Evolutionary conservation across 352 stramenopile species (phyloP).

Genomic region (Globisporangium orthogonon): DNA sequence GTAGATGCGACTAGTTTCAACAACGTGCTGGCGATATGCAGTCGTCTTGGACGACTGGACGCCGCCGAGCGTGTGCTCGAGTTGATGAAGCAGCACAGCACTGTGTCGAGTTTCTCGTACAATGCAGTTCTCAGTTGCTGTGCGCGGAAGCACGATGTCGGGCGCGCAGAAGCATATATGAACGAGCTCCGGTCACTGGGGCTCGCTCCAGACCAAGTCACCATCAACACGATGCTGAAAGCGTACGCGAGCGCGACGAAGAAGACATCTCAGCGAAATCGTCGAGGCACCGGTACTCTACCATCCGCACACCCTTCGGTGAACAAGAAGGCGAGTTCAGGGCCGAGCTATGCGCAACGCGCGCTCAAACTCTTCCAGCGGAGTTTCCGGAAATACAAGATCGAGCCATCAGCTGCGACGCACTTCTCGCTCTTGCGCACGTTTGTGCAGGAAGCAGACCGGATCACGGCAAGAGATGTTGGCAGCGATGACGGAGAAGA

Average conservation of each 20-base stretch:
- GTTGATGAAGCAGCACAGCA: slow-evolving; percentile 25
- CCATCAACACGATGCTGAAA: slow-evolving; percentile 53
- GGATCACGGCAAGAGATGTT: background rate
- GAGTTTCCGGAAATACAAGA: slow-evolving; percentile 2
- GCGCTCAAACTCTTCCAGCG: slow-evolving; percentile 18
- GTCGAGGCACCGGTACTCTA: too few relatives aligned
- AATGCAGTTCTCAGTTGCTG: slow-evolving; percentile 45
- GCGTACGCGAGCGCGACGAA: slow-evolving; percentile 16
- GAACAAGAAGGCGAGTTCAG: background rate
- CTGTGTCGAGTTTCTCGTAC: slow-evolving; percentile 18
- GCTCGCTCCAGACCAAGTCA: slow-evolving; percentile 28
- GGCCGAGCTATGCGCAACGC: slow-evolving; percentile 19
- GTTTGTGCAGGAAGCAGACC: slow-evolving; percentile 38
- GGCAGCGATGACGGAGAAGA: slow-evolving; percentile 12
- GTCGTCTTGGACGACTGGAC: slow-evolving; percentile 21
- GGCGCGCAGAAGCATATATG: slow-evolving; percentile 23
- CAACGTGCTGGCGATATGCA: slow-evolving; percentile 28
- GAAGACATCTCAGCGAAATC: background rate
- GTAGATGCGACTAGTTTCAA: slow-evolving; percentile 28
- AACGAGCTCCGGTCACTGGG: slow-evolving; percentile 28
- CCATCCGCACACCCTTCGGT: background rate
- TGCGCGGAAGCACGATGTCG: slow-evolving; percentile 22
- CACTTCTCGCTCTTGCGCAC: slow-evolving; percentile 49
- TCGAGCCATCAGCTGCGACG: slow-evolving; percentile 23
- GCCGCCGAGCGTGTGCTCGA: slow-evolving; percentile 26